Base-by-base conservation (phyloP, 495 filamentous ascomycete genomes). In the Trichodelitschia bisporula region DNA sequence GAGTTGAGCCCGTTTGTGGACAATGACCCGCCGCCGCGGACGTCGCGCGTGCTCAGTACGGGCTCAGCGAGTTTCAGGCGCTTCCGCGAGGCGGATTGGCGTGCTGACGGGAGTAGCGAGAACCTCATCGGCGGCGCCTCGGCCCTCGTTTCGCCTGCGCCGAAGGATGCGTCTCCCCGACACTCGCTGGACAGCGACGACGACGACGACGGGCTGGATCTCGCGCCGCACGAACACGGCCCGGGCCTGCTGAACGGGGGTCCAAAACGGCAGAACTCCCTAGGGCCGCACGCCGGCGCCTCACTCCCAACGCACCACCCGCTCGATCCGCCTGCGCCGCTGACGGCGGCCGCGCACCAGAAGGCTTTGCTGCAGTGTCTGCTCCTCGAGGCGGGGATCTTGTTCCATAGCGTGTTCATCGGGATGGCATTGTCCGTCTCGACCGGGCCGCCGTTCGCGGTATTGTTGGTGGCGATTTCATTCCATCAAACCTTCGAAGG, bases 401-500 rank as follows among this genome's bases (percentile, higher is more conserved):
- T 56, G 36, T 56, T 71, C 51, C 66, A 71, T 47, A 59, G 53
- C 33, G 55, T 71, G 36, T 71, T 71, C 45, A 64, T 71, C 39
- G 69, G 69, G 26, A 73, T 75, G 62, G 68, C 69, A 1, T 48
- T 75, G 29, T 65, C 58, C 34, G 69, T 75, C 37, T 61, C 66
- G 26, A 63, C 60, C 4, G 59, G 48, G 36, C 58, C 67, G 3
- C 63, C 69, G 15, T 75, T 72, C 42, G 46, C 70, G 35, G 56
- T 74, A 8, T 59, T 82, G 4, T 59, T 77, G 1, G 52, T 75
- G 15, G 69, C 69, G 32, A 74, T 75, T 28, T 46, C 61, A 25
- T 75, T 75, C 57, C 69, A 75, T 42, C 62, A 75, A 45, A 69
- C 66, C 39, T 75, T 75, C 40, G 69, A 75, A 48, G 69, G 69